Evolutionary conservation across 257 asterid genomes (phyloP).

Genomic region (Solanum rostratum): DNA sequence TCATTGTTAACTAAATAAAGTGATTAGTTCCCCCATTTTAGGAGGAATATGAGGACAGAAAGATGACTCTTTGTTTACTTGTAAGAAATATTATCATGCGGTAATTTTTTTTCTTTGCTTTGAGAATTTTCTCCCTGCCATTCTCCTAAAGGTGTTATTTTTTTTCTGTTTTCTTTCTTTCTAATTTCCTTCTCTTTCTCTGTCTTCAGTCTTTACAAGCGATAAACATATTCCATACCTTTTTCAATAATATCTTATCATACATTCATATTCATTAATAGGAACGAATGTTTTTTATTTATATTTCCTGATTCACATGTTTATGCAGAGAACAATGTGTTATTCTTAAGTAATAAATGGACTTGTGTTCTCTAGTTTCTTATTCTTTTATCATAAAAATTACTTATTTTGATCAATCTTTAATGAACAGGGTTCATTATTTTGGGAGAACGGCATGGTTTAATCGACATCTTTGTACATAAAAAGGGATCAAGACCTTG

Average conservation of each 20-base stretch:
- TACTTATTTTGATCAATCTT: not conserved
- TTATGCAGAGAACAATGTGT: not conserved
- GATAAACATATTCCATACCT: not conserved
- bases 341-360: not conserved
- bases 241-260: not conserved
- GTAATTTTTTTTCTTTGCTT: conserved; percentile 17
- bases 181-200: not conserved
- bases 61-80: conserved; percentile 16
- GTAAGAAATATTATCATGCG: conserved; percentile 25
- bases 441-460: conserved; percentile 3
- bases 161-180: not conserved
- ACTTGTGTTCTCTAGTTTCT: not conserved
- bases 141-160: conserved; percentile 23
- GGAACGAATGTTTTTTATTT: not conserved
- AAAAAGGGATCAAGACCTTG: not conserved
- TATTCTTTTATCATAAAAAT: not conserved
- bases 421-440: not conserved
- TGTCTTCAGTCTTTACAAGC: not conserved
- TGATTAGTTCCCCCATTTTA: not conserved
- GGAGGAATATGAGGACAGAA: conserved; percentile 33
- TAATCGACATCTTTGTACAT: not conserved
- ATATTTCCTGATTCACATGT: not conserved
- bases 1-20: not conserved
- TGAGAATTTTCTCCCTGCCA: conserved; percentile 32
- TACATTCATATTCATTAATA: not conserved